These are phyloP conservation scores for Marasmius fiardii DNA, from an alignment of 1,284 basidiomycete genomes.

Conservation along the genomic window DNA sequence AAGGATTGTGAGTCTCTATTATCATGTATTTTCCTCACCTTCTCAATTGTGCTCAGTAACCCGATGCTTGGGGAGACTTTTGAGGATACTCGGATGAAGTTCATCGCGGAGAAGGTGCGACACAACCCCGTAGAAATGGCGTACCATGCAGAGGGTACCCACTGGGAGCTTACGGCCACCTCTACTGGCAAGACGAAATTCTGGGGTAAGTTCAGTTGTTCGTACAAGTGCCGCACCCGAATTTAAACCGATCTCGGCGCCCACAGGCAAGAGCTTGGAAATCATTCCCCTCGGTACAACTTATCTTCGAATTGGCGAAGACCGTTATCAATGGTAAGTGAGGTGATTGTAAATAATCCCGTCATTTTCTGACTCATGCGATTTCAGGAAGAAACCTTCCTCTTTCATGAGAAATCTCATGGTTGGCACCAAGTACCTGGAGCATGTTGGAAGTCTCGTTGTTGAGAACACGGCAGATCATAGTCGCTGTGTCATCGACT, in stretches of 20 bases:
- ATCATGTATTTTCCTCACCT: constrained; percentile 6
- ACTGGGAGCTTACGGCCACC: constrained; percentile 73
- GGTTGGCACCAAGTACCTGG: constrained; percentile 88
- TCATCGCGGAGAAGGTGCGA: constrained; percentile 86
- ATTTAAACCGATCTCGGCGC: constrained; percentile 17
- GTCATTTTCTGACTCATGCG: not conserved
- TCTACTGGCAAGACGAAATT: constrained; percentile 84
- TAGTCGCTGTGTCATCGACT: constrained; percentile 66
- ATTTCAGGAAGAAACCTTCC: constrained; percentile 73
- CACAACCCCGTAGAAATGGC: constrained; percentile 85
- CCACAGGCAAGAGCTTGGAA: constrained; percentile 77
- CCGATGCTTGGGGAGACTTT: constrained; percentile 89
- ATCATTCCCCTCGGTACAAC: constrained; percentile 75
- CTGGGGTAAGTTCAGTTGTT: constrained; percentile 60
- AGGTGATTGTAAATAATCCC: constrained; percentile 14
- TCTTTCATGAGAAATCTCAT: constrained; percentile 88
- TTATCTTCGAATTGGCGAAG: constrained; percentile 59
- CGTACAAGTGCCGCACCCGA: constrained; percentile 9
- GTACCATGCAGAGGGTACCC: constrained; percentile 76
- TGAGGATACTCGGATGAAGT: constrained; percentile 76
- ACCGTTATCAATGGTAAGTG: constrained; percentile 66
- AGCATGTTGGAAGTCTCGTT: constrained; percentile 74
- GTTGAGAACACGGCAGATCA: constrained; percentile 61
- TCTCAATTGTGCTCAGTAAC: constrained; percentile 49
- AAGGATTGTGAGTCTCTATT: constrained; percentile 71